Conservation (phyloP, 441 rosid species). For the Aleurites moluccanus region DNA sequence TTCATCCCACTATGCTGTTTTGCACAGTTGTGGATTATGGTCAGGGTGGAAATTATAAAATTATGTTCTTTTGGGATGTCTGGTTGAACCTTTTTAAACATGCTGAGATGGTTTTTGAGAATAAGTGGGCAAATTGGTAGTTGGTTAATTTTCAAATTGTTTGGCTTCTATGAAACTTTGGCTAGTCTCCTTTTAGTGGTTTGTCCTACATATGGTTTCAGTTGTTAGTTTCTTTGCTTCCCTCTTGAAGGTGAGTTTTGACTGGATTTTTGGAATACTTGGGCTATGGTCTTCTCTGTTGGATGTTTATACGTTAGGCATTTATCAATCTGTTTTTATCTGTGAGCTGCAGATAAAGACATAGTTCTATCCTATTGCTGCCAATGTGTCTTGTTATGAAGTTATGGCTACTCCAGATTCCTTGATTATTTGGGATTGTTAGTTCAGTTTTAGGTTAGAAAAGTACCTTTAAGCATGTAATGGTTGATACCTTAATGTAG, state of each 20-base stretch:
- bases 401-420: constrained; percentile 30
- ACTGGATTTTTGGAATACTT: constrained; percentile 26
- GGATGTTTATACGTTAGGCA: constrained; percentile 25
- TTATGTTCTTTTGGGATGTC: constrained; percentile 5
- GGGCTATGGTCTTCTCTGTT: constrained; percentile 27
- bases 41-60: neutral
- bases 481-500: constrained; percentile 32
- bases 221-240: constrained; percentile 12
- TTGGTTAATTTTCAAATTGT: constrained; percentile 19
- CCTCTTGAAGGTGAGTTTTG: constrained; percentile 22
- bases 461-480: constrained; percentile 19
- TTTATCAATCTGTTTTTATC: constrained; percentile 6
- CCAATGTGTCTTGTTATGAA: constrained; percentile 19
- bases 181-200: constrained; percentile 19
- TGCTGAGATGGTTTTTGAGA: constrained; percentile 10
- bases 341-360: constrained; percentile 8
- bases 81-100: neutral
- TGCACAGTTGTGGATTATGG: neutral
- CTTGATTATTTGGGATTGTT: constrained; percentile 24
- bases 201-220: constrained; percentile 16
- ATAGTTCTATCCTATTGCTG: neutral
- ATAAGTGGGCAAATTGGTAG: constrained; percentile 18
- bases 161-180: constrained; percentile 6
- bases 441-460: constrained; percentile 34
- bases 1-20: constrained; percentile 4